These are phyloP conservation scores for Leccinum insolens DNA, from an alignment of 1,284 basidiomycete species.

Conservation along the genomic window DNA sequence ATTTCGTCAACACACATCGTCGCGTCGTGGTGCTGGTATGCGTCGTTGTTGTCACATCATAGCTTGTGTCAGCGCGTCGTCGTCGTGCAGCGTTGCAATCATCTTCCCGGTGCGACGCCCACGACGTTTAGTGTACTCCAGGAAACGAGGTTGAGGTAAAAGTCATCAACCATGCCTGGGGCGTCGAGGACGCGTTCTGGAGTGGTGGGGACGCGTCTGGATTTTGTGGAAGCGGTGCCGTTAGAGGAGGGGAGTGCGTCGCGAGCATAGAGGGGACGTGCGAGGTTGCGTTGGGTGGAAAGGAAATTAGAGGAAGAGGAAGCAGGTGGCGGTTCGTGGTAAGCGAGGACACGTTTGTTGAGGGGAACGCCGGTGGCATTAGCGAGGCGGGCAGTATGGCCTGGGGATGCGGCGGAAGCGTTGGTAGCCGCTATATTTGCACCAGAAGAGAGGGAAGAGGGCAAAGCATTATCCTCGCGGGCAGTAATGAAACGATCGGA, in stretches of 20 bases:
- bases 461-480: slow-evolving; percentile 59
- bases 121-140: slow-evolving; percentile 90
- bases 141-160: slow-evolving; percentile 92
- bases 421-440: slow-evolving; percentile 45
- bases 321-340: slow-evolving; percentile 75
- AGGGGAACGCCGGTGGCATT: slow-evolving; percentile 74
- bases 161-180: slow-evolving; percentile 94
- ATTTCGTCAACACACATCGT: no score
- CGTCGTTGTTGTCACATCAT: no score
- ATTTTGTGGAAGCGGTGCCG: slow-evolving; percentile 63
- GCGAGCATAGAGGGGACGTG: slow-evolving; percentile 71
- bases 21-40: no score
- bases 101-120: slow-evolving; percentile 59
- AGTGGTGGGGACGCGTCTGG: slow-evolving; percentile 79
- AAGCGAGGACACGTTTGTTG: slow-evolving; percentile 75
- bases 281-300: slow-evolving; percentile 72
- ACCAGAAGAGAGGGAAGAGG: slow-evolving; percentile 53
- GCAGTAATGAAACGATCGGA: slow-evolving; percentile 75
- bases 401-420: slow-evolving; percentile 49
- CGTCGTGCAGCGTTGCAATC: no score
- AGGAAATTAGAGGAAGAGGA: slow-evolving; percentile 70
- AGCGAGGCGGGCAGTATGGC: slow-evolving; percentile 75
- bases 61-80: no score
- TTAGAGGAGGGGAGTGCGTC: slow-evolving; percentile 64
- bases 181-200: slow-evolving; percentile 95